Evolutionary conservation across 148 eudicot genomes (phyloP).

Genomic region (Fagopyrum homotropicum): DNA sequence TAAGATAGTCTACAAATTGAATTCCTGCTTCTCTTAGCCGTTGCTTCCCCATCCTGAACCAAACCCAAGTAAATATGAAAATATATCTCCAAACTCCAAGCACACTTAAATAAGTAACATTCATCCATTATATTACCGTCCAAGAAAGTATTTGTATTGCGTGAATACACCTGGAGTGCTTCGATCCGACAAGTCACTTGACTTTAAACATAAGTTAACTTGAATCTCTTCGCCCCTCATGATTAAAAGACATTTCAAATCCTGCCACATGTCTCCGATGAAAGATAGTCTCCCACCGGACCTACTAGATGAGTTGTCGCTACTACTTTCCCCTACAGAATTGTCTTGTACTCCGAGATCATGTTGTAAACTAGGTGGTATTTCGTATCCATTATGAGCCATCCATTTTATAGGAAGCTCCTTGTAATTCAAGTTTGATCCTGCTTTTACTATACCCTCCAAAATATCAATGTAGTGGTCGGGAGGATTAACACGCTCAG

Average conservation of each 20-base stretch:
- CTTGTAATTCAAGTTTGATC: slow-evolving; percentile 40
- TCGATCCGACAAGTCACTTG: slow-evolving; percentile 62
- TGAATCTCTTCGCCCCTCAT: slow-evolving; percentile 46
- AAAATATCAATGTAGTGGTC: slow-evolving; percentile 84
- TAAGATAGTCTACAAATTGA: slow-evolving; percentile 82
- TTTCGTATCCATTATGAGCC: slow-evolving; percentile 72
- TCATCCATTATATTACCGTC: slow-evolving; percentile 40
- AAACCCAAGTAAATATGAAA: not conserved
- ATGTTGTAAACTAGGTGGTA: slow-evolving; percentile 64
- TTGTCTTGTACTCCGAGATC: slow-evolving; percentile 36
- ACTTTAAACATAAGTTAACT: slow-evolving; percentile 29
- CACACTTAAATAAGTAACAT: not conserved
- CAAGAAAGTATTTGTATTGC: slow-evolving; percentile 73
- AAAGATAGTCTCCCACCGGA: slow-evolving; percentile 40
- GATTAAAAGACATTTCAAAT: slow-evolving; percentile 42
- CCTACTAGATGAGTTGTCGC: slow-evolving; percentile 18
- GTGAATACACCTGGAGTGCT: slow-evolving; percentile 44
- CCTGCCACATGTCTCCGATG: slow-evolving; percentile 72
- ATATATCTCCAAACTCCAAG: not conserved
- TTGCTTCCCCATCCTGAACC: slow-evolving; percentile 69
- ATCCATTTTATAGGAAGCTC: slow-evolving; percentile 89
- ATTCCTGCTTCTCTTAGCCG: slow-evolving; percentile 69
- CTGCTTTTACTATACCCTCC: slow-evolving; percentile 73
- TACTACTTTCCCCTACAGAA: slow-evolving; percentile 26
- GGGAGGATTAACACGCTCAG: slow-evolving; percentile 92